Percentiles rank a stretch among this genome's conserved stretches.
Conservation (phyloP, 306 rosid genomes). For the Cucurbita pepo region DNA sequence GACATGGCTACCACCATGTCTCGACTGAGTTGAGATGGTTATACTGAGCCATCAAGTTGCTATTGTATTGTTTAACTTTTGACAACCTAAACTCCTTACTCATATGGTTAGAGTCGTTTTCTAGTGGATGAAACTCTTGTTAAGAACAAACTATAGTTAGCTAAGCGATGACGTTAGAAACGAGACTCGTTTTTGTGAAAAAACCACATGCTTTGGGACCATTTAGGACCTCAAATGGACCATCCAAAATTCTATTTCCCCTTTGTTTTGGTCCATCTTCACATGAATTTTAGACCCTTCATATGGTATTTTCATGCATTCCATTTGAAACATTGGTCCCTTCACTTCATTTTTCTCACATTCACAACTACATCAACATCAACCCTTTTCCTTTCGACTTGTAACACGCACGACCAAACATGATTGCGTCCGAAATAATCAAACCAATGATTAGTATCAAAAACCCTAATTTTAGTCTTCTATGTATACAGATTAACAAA, state of each 20-base stretch:
- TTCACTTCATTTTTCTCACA: not conserved
- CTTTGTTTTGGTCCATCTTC: slow-evolving; percentile 1
- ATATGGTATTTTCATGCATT: not conserved
- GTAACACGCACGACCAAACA: not conserved
- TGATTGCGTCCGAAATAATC: not conserved
- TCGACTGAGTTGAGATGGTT: no score
- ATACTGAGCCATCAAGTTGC: no score
- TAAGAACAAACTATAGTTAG: no score
- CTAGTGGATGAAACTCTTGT: no score
- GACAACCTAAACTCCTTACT: no score
- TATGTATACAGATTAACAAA: no score
- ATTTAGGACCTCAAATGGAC: not conserved
- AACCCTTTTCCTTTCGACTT: no score
- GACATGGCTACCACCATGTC: no score
- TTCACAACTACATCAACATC: not conserved
- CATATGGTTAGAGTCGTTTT: no score
- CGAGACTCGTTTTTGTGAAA: not conserved
- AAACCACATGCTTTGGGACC: not conserved
- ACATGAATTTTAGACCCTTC: slow-evolving; percentile 6
- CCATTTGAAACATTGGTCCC: slow-evolving; percentile 4
- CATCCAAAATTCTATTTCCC: not conserved
- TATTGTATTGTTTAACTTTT: no score
- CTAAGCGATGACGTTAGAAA: no score
- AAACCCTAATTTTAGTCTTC: no score
- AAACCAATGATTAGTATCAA: not conserved